Evolutionary conservation across 306 rosid genomes (phyloP).

Genomic region (Quillaja saponaria): DNA sequence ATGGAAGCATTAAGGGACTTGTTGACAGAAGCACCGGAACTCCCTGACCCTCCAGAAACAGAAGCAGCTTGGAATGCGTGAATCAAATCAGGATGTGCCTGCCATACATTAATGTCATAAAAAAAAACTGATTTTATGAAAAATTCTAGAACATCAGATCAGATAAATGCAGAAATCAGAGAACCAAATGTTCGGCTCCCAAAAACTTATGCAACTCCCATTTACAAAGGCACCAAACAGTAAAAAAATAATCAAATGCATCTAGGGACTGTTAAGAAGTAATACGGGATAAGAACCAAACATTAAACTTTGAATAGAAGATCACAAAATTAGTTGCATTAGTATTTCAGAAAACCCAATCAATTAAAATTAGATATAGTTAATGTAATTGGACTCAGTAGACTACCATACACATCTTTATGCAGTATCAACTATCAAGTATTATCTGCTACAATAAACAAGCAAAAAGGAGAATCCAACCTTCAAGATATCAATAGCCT

Average conservation of each 20-base stretch:
- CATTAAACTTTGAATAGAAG: slow-evolving; percentile 1
- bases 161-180: not conserved
- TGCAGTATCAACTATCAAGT: not conserved
- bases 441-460: slow-evolving; percentile 2
- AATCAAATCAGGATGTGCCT: slow-evolving; percentile 87
- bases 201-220: not conserved
- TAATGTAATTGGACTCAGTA: not conserved
- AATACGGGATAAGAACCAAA: not conserved
- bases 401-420: not conserved
- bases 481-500: slow-evolving; percentile 88
- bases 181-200: not conserved
- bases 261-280: not conserved
- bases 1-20: slow-evolving; percentile 82
- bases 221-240: not conserved
- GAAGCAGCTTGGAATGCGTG: slow-evolving; percentile 98
- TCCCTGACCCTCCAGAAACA: slow-evolving; percentile 79
- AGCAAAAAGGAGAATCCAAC: slow-evolving; percentile 37
- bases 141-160: not conserved
- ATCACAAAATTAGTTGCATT: not conserved
- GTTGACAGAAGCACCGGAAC: slow-evolving; percentile 59
- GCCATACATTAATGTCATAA: slow-evolving; percentile 28
- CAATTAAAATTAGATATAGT: no score
- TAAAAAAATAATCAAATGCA: not conserved
- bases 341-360: not conserved
- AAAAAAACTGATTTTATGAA: not conserved